These are phyloP conservation scores for Tuber magnatum DNA, from an alignment of 495 filamentous ascomycete genomes.

Conservation along the genomic window DNA sequence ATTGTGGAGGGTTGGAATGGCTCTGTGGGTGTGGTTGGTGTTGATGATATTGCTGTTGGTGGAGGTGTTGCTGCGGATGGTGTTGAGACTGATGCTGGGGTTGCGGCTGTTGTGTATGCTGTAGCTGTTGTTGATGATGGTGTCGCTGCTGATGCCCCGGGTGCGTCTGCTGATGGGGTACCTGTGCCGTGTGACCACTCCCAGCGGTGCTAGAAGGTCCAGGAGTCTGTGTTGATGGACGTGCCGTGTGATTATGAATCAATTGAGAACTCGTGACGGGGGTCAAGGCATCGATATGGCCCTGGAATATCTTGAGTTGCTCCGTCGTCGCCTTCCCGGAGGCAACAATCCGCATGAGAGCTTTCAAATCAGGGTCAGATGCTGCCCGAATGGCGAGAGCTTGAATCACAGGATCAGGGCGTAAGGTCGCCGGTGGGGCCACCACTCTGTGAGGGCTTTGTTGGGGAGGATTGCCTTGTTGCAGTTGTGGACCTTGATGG, in stretches of 20 bases:
- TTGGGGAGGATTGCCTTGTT: slow-evolving; percentile 28
- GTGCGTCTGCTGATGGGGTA: slow-evolving; percentile 22
- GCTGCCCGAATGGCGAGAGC: slow-evolving; percentile 82
- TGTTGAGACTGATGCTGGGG: slow-evolving; percentile 18
- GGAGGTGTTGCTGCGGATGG: slow-evolving; percentile 31
- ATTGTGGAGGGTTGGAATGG: slow-evolving; percentile 12
- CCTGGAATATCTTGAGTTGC: slow-evolving; percentile 81
- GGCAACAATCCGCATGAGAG: slow-evolving; percentile 93
- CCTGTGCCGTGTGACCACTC: slow-evolving; percentile 13
- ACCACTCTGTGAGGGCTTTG: slow-evolving; percentile 36
- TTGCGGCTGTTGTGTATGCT: slow-evolving; percentile 19
- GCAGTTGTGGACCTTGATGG: slow-evolving; percentile 30
- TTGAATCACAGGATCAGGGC: slow-evolving; percentile 89
- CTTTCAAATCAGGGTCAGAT: slow-evolving; percentile 77
- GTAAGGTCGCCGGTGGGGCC: slow-evolving; percentile 41
- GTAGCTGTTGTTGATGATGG: slow-evolving; percentile 20
- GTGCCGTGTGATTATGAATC: slow-evolving; percentile 29
- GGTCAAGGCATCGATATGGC: slow-evolving; percentile 77
- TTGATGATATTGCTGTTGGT: slow-evolving; percentile 24
- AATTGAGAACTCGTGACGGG: slow-evolving; percentile 42
- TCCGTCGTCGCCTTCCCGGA: slow-evolving; percentile 70
- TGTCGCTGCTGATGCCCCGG: slow-evolving; percentile 24
- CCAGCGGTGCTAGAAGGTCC: slow-evolving; percentile 11
- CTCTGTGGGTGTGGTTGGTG: slow-evolving; percentile 21
- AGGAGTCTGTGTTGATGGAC: slow-evolving; percentile 31